Conservation (phyloP, 208 protist species). For the Trypanosomatidae sp. region DNA sequence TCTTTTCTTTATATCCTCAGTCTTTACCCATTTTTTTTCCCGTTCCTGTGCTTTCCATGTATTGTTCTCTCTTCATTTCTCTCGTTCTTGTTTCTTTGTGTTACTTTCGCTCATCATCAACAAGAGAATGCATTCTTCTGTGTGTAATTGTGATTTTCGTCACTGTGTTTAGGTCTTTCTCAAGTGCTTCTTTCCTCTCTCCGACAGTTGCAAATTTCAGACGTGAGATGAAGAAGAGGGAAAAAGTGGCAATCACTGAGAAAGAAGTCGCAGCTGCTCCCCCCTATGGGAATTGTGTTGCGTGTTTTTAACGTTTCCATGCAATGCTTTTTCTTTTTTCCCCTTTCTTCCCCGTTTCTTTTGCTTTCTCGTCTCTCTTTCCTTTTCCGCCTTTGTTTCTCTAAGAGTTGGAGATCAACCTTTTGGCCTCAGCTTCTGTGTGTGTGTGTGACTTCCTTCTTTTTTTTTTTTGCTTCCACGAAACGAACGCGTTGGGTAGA, state of each 20-base stretch:
- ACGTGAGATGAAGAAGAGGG: not conserved
- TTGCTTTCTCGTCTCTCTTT: not conserved
- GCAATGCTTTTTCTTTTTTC: not conserved
- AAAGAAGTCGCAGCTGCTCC: not conserved
- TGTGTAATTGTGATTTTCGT: not conserved
- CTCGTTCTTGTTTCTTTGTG: not conserved
- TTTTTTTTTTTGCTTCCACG: not conserved
- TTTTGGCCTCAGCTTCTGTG: not conserved
- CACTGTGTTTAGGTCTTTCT: not conserved
- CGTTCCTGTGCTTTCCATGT: not conserved
- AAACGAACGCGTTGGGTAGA: not conserved
- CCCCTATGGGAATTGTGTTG: not conserved
- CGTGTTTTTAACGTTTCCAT: not conserved
- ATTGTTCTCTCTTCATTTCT: not conserved
- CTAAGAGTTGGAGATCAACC: not conserved
- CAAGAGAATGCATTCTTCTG: not conserved
- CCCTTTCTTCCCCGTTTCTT: not conserved
- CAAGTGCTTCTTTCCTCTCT: not conserved
- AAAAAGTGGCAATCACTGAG: not conserved
- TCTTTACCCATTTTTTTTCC: not conserved
- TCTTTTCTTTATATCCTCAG: constrained; percentile 6
- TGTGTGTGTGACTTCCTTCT: not conserved
- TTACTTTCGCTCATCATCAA: not conserved
- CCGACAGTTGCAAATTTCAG: not conserved
- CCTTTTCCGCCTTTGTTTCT: not conserved